Conservation (phyloP, 306 rosid species). For the Ziziphus jujuba region DNA sequence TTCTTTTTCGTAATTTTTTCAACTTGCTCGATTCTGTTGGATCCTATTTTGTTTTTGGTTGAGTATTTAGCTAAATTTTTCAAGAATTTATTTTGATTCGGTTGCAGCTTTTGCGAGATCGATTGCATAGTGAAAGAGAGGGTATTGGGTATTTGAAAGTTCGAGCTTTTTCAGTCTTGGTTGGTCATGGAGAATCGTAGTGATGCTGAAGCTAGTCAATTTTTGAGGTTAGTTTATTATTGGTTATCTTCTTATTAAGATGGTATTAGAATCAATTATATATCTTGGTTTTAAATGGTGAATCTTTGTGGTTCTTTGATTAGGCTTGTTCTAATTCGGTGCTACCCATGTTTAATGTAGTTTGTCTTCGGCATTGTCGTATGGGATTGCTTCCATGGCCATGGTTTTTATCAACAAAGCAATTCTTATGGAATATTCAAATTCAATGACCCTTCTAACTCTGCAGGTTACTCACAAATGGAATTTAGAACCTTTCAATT, state of each 20-base stretch:
- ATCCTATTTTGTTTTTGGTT: not conserved
- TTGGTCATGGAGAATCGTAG: slow-evolving; percentile 61
- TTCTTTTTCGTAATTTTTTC: not conserved
- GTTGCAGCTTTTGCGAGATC: not conserved
- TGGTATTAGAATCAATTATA: not conserved
- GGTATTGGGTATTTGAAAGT: slow-evolving; percentile 4
- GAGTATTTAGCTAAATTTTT: not conserved
- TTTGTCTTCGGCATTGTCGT: slow-evolving; percentile 77
- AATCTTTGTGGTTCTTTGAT: not conserved
- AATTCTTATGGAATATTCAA: slow-evolving; percentile 80
- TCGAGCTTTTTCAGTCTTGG: not conserved
- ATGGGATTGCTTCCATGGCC: slow-evolving; percentile 92
- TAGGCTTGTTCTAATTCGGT: slow-evolving; percentile 8
- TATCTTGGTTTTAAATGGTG: not conserved
- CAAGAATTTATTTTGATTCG: not conserved
- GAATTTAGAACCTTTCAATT: not conserved
- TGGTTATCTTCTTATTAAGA: slow-evolving; percentile 7
- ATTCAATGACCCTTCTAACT: slow-evolving; percentile 88
- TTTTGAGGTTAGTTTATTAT: slow-evolving; percentile 44
- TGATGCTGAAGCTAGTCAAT: slow-evolving; percentile 49
- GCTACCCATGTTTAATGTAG: slow-evolving; percentile 36
- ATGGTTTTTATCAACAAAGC: slow-evolving; percentile 99
- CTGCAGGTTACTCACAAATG: slow-evolving; percentile 53
- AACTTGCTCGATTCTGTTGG: not conserved
- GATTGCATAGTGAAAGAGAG: not conserved